These are phyloP conservation scores for Lactarius hatsudake DNA, from an alignment of 768 basidiomycete genomes.

Conservation along the genomic window DNA sequence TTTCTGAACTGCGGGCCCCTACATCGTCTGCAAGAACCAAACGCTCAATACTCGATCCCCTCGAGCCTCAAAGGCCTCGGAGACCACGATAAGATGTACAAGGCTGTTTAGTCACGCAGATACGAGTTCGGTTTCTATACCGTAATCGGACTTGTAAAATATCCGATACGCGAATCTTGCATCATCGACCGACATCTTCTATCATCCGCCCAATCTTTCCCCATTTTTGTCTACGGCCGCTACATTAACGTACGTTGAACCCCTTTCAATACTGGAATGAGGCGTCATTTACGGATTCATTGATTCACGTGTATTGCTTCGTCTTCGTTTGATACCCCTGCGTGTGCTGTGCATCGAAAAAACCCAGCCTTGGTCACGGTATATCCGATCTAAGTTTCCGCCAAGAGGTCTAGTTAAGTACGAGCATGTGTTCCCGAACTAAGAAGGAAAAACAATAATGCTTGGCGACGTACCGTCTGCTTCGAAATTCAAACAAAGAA, in stretches of 20 bases:
- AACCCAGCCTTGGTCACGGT: neutral
- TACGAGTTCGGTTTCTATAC: neutral
- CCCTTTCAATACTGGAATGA: slow-evolving; percentile 4
- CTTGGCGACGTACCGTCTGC: slow-evolving; percentile 5
- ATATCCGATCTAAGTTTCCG: slow-evolving; percentile 1
- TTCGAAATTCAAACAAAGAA: no score
- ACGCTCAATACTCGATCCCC: neutral
- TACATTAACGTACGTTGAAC: slow-evolving; percentile 3
- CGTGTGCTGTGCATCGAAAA: neutral
- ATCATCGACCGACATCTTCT: slow-evolving; percentile 9
- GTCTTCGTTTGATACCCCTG: slow-evolving; percentile 4
- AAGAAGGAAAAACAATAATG: neutral
- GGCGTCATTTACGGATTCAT: slow-evolving; percentile 4
- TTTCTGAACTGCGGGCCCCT: neutral
- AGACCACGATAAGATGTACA: slow-evolving; percentile 1
- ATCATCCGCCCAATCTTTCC: slow-evolving; percentile 11
- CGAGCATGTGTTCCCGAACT: neutral
- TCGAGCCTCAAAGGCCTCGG: neutral
- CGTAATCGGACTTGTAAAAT: slow-evolving; percentile 15
- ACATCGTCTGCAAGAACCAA: neutral
- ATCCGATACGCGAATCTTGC: slow-evolving; percentile 10
- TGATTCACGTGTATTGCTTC: slow-evolving; percentile 5
- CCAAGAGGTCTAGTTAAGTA: neutral
- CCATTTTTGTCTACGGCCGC: neutral
- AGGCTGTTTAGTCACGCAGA: neutral